These are phyloP conservation scores for Saprolegnia diclina DNA, from an alignment of 352 stramenopile species.

Conservation along the genomic window DNA sequence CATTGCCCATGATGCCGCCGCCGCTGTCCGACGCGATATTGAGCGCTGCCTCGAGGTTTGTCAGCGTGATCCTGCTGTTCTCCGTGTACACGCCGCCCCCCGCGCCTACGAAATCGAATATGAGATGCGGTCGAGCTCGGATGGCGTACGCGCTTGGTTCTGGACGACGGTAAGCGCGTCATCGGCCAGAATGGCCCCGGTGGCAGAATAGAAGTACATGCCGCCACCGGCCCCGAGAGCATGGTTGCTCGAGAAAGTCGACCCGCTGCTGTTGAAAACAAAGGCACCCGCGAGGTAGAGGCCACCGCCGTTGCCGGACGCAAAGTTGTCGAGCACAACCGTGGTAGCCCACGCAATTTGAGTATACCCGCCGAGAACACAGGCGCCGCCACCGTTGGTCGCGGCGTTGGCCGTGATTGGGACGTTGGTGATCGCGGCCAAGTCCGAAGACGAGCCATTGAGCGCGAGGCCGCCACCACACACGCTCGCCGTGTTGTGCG, in stretches of 20 bases:
- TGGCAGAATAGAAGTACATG: neutral
- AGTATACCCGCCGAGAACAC: neutral
- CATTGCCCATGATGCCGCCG: neutral
- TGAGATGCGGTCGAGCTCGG: neutral
- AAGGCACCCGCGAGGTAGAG: neutral
- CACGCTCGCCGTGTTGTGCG: neutral
- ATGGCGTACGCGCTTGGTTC: neutral
- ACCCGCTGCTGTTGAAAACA: neutral
- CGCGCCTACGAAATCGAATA: neutral
- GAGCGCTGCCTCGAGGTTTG: neutral
- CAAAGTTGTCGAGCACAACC: neutral
- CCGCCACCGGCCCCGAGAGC: conserved; percentile 3
- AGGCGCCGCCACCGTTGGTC: neutral
- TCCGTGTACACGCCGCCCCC: conserved; percentile 4
- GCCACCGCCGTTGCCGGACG: neutral
- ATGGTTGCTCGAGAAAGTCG: neutral
- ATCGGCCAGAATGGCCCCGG: neutral
- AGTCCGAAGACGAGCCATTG: neutral
- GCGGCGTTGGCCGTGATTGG: neutral
- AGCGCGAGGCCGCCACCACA: conserved; percentile 9
- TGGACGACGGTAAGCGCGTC: neutral
- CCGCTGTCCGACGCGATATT: neutral
- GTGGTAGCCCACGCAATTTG: neutral
- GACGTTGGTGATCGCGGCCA: neutral
- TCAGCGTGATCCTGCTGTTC: neutral